These are phyloP conservation scores for Geum urbanum DNA, from an alignment of 306 rosid species.

Conservation along the genomic window DNA sequence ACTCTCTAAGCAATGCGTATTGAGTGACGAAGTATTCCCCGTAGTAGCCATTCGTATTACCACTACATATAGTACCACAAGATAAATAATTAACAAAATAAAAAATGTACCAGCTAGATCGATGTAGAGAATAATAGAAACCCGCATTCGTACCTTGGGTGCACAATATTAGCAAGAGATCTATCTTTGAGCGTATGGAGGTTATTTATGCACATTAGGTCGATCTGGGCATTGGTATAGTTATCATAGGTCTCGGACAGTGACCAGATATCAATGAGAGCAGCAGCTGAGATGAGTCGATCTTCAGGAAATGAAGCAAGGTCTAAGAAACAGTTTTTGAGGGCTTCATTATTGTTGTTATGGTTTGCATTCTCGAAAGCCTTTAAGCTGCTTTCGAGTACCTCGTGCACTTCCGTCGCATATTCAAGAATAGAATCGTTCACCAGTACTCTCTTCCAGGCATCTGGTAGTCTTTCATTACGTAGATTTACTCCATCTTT, in stretches of 20 bases:
- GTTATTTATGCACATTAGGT: constrained; percentile 18
- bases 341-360: not conserved
- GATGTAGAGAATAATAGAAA: too few relatives aligned
- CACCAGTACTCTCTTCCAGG: not conserved
- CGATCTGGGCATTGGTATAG: not conserved
- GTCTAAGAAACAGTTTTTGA: constrained; percentile 46
- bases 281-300: constrained; percentile 44
- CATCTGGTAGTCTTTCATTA: constrained; percentile 19
- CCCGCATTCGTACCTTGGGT: constrained; percentile 62
- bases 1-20: constrained; percentile 50
- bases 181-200: constrained; percentile 28
- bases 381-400: constrained; percentile 43
- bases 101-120: too few relatives aligned
- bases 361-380: constrained; percentile 5
- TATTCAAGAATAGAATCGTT: constrained; percentile 25
- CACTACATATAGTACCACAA: too few relatives aligned
- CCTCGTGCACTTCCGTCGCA: constrained; percentile 12
- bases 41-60: constrained; percentile 11
- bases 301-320: constrained; percentile 53
- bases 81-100: too few relatives aligned
- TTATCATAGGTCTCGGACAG: constrained; percentile 1
- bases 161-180: constrained; percentile 32
- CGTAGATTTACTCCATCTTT: constrained; percentile 35
- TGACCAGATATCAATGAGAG: constrained; percentile 53
- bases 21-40: constrained; percentile 38